A percentile compares a stretch with the other conserved stretches of the same genome.
Conservation (phyloP, 164 flowering plant genomes). For the Euptelea pleiosperma region DNA sequence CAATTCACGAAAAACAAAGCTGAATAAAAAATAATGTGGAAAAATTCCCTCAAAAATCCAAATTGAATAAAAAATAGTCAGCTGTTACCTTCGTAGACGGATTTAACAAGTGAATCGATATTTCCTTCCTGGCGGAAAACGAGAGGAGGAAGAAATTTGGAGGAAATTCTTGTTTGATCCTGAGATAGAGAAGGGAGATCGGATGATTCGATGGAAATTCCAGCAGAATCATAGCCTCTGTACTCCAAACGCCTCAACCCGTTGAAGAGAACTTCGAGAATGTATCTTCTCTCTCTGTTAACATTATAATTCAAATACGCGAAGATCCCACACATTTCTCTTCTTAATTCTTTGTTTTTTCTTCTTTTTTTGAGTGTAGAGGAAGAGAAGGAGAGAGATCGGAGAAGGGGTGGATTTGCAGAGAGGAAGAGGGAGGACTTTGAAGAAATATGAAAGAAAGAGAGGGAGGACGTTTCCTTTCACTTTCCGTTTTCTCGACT, state of each 20-base stretch:
- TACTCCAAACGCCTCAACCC: constrained; percentile 91
- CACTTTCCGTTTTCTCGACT: neutral
- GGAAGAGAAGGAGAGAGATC: neutral
- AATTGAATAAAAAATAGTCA: too few relatives aligned
- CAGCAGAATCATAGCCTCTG: constrained; percentile 97
- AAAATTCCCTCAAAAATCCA: neutral
- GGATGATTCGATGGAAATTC: constrained; percentile 71
- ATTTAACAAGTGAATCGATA: constrained; percentile 86
- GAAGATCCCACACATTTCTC: constrained; percentile 89
- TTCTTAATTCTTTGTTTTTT: too few relatives aligned
- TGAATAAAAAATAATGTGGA: too few relatives aligned
- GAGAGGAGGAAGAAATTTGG: constrained; percentile 37
- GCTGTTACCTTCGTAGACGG: constrained; percentile 79
- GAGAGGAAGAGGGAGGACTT: too few relatives aligned
- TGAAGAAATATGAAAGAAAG: neutral
- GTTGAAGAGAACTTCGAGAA: constrained; percentile 80
- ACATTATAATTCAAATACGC: constrained; percentile 88
- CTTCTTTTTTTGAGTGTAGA: neutral
- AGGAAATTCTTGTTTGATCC: neutral
- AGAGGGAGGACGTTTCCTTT: neutral
- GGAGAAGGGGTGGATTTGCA: neutral
- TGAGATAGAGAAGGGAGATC: constrained; percentile 4
- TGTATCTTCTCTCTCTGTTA: constrained; percentile 63
- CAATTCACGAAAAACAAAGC: constrained; percentile 2
- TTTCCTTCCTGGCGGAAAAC: constrained; percentile 93